Percentiles rank a stretch among this genome's conserved stretches.
These are phyloP conservation scores for Penicillium sp. DNA, from an alignment of 2,329 filamentous ascomycete species.

Conservation along the genomic window DNA sequence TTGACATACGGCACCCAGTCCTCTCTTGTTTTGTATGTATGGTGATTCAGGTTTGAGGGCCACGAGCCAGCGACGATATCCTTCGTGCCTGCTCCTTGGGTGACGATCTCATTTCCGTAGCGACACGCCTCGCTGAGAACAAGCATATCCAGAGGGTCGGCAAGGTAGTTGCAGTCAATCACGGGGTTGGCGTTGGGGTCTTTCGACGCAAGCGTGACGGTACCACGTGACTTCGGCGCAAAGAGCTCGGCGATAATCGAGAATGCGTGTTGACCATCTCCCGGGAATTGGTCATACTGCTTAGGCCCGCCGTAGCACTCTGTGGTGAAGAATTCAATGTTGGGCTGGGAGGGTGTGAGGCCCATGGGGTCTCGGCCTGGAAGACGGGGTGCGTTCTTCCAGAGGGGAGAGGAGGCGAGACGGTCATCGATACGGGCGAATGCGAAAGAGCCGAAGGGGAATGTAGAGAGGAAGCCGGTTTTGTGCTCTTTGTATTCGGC, in stretches of 20 bases:
- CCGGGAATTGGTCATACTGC: slow-evolving; percentile 9
- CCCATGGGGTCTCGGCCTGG: slow-evolving; percentile 67
- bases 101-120: slow-evolving; percentile 65
- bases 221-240: slow-evolving; percentile 61
- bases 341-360: slow-evolving; percentile 46
- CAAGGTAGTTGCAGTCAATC: slow-evolving; percentile 63
- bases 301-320: slow-evolving; percentile 60
- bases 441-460: slow-evolving; percentile 67
- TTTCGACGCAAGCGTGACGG: slow-evolving; percentile 55
- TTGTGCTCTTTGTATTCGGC: slow-evolving; percentile 63
- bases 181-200: slow-evolving; percentile 59
- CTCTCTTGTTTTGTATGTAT: slow-evolving; percentile 58
- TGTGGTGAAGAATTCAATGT: slow-evolving; percentile 63
- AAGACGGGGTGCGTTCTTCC: slow-evolving; percentile 55
- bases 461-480: slow-evolving; percentile 62
- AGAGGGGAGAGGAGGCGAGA: slow-evolving; percentile 59
- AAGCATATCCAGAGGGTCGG: slow-evolving; percentile 62
- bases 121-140: slow-evolving; percentile 64
- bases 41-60: slow-evolving; percentile 59
- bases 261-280: slow-evolving; percentile 54
- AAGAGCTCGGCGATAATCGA: slow-evolving; percentile 64
- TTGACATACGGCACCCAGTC: slow-evolving; percentile 64
- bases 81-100: slow-evolving; percentile 58
- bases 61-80: slow-evolving; percentile 65
- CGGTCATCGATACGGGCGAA: slow-evolving; percentile 67